These are phyloP conservation scores for Aquanectria penicillioides DNA, from an alignment of 2,329 filamentous ascomycete genomes.

Conservation along the genomic window DNA sequence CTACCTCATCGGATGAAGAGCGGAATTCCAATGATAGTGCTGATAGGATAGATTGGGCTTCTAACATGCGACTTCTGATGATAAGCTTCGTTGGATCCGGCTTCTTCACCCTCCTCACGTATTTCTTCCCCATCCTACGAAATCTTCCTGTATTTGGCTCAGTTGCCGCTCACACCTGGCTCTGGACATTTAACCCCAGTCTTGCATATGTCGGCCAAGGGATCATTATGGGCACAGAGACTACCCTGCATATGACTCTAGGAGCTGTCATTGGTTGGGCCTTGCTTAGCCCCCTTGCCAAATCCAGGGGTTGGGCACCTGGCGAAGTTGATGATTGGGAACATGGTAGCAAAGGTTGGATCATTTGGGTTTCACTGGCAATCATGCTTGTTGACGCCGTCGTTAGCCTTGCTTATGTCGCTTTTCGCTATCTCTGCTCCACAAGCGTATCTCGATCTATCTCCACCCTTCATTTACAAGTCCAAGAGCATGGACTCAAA, in stretches of 20 bases:
- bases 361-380: constrained; percentile 93
- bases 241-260: constrained; percentile 93
- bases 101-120: constrained; percentile 81
- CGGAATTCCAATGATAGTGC: constrained; percentile 46
- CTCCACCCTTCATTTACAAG: constrained; percentile 1
- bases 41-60: constrained; percentile 48
- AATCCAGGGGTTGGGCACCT: constrained; percentile 86
- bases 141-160: constrained; percentile 88
- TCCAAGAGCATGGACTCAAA: constrained; percentile 33
- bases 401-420: constrained; percentile 84
- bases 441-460: constrained; percentile 11
- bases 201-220: constrained; percentile 98
- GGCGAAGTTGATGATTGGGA: constrained; percentile 91
- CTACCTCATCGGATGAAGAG: constrained; percentile 39
- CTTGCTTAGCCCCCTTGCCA: constrained; percentile 87
- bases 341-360: constrained; percentile 95
- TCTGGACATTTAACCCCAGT: constrained; percentile 96
- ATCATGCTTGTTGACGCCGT: constrained; percentile 97
- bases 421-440: constrained; percentile 66
- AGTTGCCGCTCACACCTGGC: constrained; percentile 79
- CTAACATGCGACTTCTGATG: constrained; percentile 65
- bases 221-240: constrained; percentile 97
- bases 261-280: constrained; percentile 93
- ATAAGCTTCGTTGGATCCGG: constrained; percentile 69
- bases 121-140: constrained; percentile 87